Percentiles rank a stretch among this genome's conserved stretches.
Evolutionary conservation across 495 filamentous ascomycete species (phyloP).

Genomic region (Melanomma pulvis-pyrius): DNA sequence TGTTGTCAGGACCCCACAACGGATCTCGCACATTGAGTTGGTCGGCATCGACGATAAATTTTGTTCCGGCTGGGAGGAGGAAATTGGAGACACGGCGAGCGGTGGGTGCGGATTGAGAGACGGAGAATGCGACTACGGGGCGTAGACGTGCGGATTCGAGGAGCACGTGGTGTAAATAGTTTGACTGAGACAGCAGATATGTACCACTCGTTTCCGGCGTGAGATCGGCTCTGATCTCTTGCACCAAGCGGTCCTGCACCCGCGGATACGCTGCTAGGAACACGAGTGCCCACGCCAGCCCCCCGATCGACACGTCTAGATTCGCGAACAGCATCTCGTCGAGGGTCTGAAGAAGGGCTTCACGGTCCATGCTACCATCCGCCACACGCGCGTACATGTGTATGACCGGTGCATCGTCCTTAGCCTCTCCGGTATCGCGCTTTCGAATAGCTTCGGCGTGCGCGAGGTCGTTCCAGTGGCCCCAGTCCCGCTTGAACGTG

Average conservation of each 20-base stretch:
- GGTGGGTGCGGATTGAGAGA: conserved; percentile 46
- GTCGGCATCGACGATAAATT: conserved; percentile 47
- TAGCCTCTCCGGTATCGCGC: neutral
- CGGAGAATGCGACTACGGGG: conserved; percentile 47
- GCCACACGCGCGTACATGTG: neutral
- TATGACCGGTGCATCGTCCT: neutral
- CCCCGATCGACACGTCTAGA: conserved; percentile 51
- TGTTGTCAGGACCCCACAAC: conserved; percentile 45
- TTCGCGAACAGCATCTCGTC: conserved; percentile 54
- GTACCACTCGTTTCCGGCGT: neutral
- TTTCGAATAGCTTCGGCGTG: neutral
- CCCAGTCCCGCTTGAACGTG: neutral
- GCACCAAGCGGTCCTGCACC: neutral
- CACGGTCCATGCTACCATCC: neutral
- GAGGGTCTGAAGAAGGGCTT: conserved; percentile 44
- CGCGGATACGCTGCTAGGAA: conserved; percentile 46
- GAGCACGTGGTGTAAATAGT: conserved; percentile 24
- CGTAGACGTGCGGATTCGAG: conserved; percentile 46
- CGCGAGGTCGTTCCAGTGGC: neutral
- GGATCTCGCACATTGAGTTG: conserved; percentile 47
- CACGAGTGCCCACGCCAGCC: conserved; percentile 47
- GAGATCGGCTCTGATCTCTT: neutral
- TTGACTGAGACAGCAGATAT: neutral
- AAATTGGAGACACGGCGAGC: neutral
- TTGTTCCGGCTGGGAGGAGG: conserved; percentile 33